Evolutionary conservation across 176 grass and related monocot genomes (phyloP).

Genomic region (Musa troglodytarum): DNA sequence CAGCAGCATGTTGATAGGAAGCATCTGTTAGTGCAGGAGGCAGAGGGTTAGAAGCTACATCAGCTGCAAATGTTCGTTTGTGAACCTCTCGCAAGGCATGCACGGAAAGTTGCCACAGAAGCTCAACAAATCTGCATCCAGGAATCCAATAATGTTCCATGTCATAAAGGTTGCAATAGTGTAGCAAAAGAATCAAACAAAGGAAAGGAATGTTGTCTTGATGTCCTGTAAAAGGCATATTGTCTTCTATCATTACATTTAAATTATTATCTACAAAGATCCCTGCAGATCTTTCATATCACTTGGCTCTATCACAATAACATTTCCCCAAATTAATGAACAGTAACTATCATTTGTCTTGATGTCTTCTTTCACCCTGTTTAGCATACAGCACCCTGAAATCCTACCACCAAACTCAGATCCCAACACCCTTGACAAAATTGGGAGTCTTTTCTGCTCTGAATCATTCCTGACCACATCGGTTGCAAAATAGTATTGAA

Average conservation of each 20-base stretch:
- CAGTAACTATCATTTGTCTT: neutral
- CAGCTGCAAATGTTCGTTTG: conserved; percentile 79
- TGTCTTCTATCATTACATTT: neutral
- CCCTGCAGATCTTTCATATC: no score
- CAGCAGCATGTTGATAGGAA: conserved; percentile 95
- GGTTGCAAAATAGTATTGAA: no score
- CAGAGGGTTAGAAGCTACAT: conserved; percentile 65
- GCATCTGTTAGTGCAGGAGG: conserved; percentile 82
- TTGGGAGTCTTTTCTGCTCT: no score
- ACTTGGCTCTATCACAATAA: no score
- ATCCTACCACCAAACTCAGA: no score
- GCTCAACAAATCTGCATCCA: conserved; percentile 93
- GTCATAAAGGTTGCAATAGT: neutral
- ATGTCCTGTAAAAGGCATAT: neutral
- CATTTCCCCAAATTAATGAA: neutral
- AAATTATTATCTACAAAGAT: neutral
- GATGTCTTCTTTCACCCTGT: no score
- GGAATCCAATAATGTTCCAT: neutral
- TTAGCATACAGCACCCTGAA: no score
- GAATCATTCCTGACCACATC: no score
- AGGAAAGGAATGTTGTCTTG: neutral
- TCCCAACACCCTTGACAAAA: no score
- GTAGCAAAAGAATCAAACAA: neutral
- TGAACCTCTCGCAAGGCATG: conserved; percentile 96
- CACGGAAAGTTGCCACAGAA: conserved; percentile 99